phyloP scores from a whole-genome alignment of 176 grass and related monocot genomes.

The Rhynchospora tenuis region DNA sequence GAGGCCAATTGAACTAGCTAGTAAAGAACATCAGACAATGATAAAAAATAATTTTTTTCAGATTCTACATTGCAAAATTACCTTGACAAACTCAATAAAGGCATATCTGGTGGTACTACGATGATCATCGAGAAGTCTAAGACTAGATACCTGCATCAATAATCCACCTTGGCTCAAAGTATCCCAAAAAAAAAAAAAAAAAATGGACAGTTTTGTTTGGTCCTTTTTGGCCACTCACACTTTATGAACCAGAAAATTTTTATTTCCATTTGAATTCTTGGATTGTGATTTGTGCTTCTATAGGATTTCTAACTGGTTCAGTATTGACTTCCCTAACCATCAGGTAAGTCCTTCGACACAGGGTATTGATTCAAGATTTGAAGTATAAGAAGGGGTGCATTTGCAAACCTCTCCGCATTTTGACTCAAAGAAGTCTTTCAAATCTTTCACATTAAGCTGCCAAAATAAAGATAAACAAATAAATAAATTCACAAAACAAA shows the following conservation, averaged over 20 bases:
- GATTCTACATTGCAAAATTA: not conserved
- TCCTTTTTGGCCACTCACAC: not conserved
- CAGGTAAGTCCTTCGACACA: not conserved
- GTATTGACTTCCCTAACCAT: not conserved
- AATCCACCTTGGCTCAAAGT: too few species aligned
- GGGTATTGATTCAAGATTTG: not conserved
- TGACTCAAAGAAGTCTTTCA: not conserved
- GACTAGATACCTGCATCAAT: constrained; percentile 6
- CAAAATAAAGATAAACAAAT: not conserved
- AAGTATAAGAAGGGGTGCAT: not conserved
- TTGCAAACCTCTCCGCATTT: constrained; percentile 6
- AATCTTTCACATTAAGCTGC: not conserved
- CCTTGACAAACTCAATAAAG: constrained; percentile 17
- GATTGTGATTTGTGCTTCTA: not conserved
- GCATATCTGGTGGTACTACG: not conserved
- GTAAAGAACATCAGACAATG: not conserved
- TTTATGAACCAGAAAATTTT: not conserved
- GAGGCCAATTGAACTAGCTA: not conserved
- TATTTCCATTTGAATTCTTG: not conserved
- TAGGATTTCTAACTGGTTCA: not conserved
- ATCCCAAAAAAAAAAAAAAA: too few species aligned
- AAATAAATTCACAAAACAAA: not conserved
- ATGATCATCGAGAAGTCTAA: not conserved
- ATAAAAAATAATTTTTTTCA: not conserved
- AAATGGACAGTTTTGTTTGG: not conserved